Conservation (phyloP, 495 filamentous ascomycete species). For the Neurospora sublineolata region DNA sequence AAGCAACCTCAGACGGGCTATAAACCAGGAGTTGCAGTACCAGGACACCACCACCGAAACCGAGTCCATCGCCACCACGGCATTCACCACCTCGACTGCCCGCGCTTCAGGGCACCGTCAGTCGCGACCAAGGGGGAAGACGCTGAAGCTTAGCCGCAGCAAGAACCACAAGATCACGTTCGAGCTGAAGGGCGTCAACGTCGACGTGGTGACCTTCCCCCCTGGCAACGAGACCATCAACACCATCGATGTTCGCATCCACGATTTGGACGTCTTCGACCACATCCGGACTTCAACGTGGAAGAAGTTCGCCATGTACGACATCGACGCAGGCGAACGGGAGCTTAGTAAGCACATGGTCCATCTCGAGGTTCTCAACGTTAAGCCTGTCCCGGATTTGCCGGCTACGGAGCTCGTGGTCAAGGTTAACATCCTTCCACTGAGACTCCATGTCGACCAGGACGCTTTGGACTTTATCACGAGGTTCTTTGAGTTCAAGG, state of each 20-base stretch:
- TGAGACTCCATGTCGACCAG: constrained; percentile 92
- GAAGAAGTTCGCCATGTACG: constrained; percentile 95
- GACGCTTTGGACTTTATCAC: constrained; percentile 96
- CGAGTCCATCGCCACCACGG: constrained; percentile 68
- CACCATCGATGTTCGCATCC: constrained; percentile 70
- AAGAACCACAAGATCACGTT: constrained; percentile 92
- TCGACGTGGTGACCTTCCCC: constrained; percentile 76
- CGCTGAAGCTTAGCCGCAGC: constrained; percentile 68
- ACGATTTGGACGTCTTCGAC: constrained; percentile 84
- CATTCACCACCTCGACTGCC: constrained; percentile 47
- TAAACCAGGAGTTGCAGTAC: constrained; percentile 70
- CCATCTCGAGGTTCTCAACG: constrained; percentile 77
- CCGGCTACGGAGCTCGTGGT: constrained; percentile 85
- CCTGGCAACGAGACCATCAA: constrained; percentile 70
- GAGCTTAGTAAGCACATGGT: constrained; percentile 81
- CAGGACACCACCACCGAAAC: constrained; percentile 73
- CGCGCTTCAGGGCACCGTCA: constrained; percentile 36
- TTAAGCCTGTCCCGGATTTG: constrained; percentile 69
- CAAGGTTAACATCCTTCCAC: constrained; percentile 71
- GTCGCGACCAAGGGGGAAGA: constrained; percentile 33
- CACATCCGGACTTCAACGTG: constrained; percentile 92
- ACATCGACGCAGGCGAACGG: constrained; percentile 72
- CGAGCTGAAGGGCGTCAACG: constrained; percentile 75
- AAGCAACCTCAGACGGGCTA: constrained; percentile 62
- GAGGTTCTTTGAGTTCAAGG: constrained; percentile 94